A percentile compares a stretch with the other conserved stretches of the same genome.
Conservation (phyloP, 192 early-diverging fungal species). For the Entrophospora sp. region DNA sequence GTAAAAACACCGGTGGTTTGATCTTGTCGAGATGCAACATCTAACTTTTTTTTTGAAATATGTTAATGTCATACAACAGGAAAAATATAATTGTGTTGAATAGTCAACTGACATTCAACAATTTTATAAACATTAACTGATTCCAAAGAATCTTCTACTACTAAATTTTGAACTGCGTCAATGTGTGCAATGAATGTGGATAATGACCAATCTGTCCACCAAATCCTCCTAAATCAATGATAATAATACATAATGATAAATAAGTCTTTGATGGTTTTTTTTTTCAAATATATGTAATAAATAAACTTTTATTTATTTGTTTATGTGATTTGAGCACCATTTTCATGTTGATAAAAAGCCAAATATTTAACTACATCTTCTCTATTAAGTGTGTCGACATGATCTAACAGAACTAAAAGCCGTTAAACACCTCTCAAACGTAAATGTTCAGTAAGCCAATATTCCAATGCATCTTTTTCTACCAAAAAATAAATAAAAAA, state of each 20-base stretch:
- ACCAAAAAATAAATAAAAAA: background rate
- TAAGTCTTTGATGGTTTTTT: background rate
- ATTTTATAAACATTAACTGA: conserved; percentile 56
- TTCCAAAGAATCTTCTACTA: conserved; percentile 74
- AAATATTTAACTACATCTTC: conserved; percentile 76
- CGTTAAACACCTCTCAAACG: conserved; percentile 90
- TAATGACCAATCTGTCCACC: conserved; percentile 82
- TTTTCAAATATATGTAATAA: too few species aligned
- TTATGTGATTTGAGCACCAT: conserved; percentile 43
- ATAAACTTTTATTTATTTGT: too few species aligned
- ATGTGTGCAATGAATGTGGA: conserved; percentile 86
- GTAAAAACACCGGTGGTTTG: conserved; percentile 66
- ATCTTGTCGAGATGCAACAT: conserved; percentile 55
- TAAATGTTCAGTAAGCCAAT: conserved; percentile 89
- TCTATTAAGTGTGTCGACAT: conserved; percentile 52
- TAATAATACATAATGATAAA: background rate
- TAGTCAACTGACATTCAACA: conserved; percentile 54
- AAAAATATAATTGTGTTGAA: too few species aligned
- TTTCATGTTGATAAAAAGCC: conserved; percentile 63
- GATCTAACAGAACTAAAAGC: conserved; percentile 72
- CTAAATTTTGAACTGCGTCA: conserved; percentile 82
- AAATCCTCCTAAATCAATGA: conserved; percentile 62
- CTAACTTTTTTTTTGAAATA: too few species aligned
- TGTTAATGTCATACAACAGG: too few species aligned
- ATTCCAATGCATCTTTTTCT: conserved; percentile 86